Evolutionary conservation across 2,329 filamentous ascomycete genomes (phyloP).

Genomic region (Didymella arachidicola): DNA sequence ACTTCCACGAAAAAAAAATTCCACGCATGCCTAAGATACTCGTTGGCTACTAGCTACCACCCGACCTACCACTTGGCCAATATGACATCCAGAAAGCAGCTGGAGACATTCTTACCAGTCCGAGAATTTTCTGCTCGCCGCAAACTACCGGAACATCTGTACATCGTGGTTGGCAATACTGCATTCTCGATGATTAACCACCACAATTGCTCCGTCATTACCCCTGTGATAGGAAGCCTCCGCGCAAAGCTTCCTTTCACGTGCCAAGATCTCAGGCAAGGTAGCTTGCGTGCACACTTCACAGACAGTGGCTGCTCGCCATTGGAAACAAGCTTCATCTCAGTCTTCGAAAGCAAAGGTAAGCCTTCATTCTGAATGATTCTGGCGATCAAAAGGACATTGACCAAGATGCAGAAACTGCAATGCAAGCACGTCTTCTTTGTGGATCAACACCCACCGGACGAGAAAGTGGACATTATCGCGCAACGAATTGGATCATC

Average conservation of each 20-base stretch:
- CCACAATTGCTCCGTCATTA: background rate
- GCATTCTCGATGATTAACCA: background rate
- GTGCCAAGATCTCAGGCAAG: background rate
- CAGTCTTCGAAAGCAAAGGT: constrained; percentile 9
- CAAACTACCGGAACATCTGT: background rate
- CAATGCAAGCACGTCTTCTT: background rate
- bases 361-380: background rate
- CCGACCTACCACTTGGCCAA: background rate
- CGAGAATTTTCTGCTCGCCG: background rate
- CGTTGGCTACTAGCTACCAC: background rate
- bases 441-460: background rate
- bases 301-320: background rate
- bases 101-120: background rate
- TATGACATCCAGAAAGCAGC: background rate
- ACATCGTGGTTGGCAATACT: background rate
- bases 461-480: background rate
- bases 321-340: background rate
- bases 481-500: constrained; percentile 2
- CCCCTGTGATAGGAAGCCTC: background rate
- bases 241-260: background rate
- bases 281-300: background rate
- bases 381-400: background rate
- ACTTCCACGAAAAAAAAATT: background rate
- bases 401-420: background rate
- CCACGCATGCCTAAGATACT: background rate